Conservation (phyloP, 208 protist species). For the Herpetomonas tarakana region DNA sequence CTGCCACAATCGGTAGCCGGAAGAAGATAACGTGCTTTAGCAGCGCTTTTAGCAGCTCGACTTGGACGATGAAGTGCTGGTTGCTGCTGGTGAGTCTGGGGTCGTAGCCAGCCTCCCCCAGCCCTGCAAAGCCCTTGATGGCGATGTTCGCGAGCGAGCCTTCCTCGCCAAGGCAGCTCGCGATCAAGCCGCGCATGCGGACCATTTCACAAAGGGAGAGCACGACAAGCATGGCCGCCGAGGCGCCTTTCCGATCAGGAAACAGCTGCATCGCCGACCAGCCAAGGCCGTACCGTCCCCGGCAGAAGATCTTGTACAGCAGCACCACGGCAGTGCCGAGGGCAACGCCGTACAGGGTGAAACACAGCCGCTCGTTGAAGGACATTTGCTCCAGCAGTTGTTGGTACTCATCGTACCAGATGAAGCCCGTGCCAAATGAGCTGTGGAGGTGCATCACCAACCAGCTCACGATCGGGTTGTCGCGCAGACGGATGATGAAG, state of each 20-base stretch:
- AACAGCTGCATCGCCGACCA: slow-evolving; percentile 47
- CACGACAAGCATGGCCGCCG: slow-evolving; percentile 17
- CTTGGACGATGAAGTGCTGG: slow-evolving; percentile 74
- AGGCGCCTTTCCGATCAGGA: slow-evolving; percentile 30
- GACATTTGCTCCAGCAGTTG: slow-evolving; percentile 66
- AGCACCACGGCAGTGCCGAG: slow-evolving; percentile 40
- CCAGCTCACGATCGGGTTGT: slow-evolving; percentile 67
- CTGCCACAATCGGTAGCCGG: slow-evolving; percentile 34
- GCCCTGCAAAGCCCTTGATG: slow-evolving; percentile 35
- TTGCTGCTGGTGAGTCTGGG: slow-evolving; percentile 47
- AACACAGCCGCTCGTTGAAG: slow-evolving; percentile 82
- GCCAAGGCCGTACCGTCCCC: slow-evolving; percentile 38
- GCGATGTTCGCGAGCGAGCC: slow-evolving; percentile 33
- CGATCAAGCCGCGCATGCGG: slow-evolving; percentile 26
- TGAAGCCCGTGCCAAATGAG: slow-evolving; percentile 70
- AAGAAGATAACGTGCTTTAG: slow-evolving; percentile 27
- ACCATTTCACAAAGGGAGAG: slow-evolving; percentile 41
- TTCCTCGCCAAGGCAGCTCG: slow-evolving; percentile 16
- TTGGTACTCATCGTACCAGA: slow-evolving; percentile 77
- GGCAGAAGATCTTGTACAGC: slow-evolving; percentile 53
- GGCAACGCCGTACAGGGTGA: slow-evolving; percentile 77
- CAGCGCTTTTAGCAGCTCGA: slow-evolving; percentile 57
- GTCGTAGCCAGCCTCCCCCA: slow-evolving; percentile 38
- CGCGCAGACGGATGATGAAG: slow-evolving; percentile 62
- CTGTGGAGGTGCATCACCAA: slow-evolving; percentile 73